phyloP scores from a whole-genome alignment of 192 early-diverging fungal genomes.

The Haplosporangium gracile region DNA sequence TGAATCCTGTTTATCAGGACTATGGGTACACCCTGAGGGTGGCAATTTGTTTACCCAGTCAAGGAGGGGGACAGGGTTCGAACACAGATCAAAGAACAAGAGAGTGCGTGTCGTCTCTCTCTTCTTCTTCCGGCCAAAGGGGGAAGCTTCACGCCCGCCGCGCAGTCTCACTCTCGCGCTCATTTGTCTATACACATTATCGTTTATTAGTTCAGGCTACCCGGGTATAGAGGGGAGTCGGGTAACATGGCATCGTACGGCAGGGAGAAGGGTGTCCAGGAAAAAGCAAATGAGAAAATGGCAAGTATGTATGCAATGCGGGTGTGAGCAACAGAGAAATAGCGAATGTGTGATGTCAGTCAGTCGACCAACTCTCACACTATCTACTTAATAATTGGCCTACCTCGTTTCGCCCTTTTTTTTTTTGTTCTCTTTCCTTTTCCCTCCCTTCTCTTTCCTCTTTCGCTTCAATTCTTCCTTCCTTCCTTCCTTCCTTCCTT shows the following conservation, averaged over 20 bases:
- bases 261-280: not conserved
- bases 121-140: not conserved
- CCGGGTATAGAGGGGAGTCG: too few relatives aligned
- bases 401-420: not conserved
- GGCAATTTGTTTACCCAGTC: not conserved
- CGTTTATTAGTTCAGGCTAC: too few relatives aligned
- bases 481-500: not conserved
- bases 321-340: not conserved
- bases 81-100: not conserved
- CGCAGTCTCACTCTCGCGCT: not conserved
- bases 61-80: not conserved
- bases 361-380: not conserved
- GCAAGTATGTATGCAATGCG: not conserved
- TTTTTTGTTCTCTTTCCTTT: not conserved
- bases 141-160: constrained; percentile 3
- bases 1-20: not conserved
- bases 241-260: not conserved
- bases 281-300: too few relatives aligned
- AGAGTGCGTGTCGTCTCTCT: not conserved
- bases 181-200: too few relatives aligned
- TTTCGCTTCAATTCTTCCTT: not conserved
- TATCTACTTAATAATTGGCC: not conserved
- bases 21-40: not conserved
- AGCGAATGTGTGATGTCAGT: not conserved
- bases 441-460: not conserved